A percentile compares a stretch with the other conserved stretches of the same genome.
Conservation (phyloP, 2,329 filamentous ascomycete genomes). For the Paraphaeosphaeria minitans region DNA sequence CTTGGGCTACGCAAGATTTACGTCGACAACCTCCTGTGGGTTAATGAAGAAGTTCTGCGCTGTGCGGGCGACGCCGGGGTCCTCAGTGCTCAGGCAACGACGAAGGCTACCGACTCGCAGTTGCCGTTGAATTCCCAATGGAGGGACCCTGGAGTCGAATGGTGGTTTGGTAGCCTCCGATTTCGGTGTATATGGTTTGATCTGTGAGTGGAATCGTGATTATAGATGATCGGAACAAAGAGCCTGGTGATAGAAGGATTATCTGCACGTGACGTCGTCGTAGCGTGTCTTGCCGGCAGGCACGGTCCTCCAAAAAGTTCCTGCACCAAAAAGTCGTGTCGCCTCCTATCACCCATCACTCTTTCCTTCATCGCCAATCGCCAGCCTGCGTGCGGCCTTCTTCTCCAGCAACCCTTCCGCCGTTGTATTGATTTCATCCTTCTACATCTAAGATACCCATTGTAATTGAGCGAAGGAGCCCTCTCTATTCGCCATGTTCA, state of each 20-base stretch:
- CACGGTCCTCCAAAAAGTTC: conserved; percentile 36
- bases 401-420: conserved; percentile 16
- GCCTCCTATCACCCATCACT: conserved; percentile 18
- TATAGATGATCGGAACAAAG: too few species aligned
- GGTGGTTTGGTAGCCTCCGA: too few species aligned
- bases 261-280: conserved; percentile 24
- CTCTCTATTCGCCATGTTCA: conserved; percentile 48
- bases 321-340: conserved; percentile 18
- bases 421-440: conserved; percentile 17
- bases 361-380: conserved; percentile 22
- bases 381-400: conserved; percentile 20
- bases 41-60: too few species aligned
- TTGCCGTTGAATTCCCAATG: too few species aligned
- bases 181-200: too few species aligned
- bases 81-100: too few species aligned
- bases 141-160: too few species aligned
- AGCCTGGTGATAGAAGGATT: not conserved
- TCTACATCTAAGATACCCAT: conserved; percentile 18
- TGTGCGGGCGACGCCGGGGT: too few species aligned
- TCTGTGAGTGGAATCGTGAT: too few species aligned
- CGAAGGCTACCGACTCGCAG: too few species aligned
- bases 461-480: conserved; percentile 19
- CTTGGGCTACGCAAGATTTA: too few species aligned
- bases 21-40: too few species aligned
- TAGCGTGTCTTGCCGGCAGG: conserved; percentile 23